Evolutionary conservation across 202 grass and related monocot species (phyloP), one percentile per base, ranked within the genome.

Genomic region (Setaria viridis): DNA sequence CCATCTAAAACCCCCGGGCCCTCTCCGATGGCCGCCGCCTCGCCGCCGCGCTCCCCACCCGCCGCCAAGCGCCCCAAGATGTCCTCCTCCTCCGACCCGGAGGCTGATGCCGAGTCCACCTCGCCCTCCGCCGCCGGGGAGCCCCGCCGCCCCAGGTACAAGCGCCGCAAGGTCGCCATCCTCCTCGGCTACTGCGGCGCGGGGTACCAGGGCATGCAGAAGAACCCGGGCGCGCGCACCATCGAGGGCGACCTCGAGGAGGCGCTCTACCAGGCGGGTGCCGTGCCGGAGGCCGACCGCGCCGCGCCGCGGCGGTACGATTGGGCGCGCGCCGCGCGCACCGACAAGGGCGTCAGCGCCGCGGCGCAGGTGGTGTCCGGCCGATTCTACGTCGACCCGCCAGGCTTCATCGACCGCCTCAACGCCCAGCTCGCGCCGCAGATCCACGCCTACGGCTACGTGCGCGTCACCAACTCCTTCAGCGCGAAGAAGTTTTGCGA

Each of bases 201-300:
- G 6, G 93, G 96, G 2, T 99, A 99, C 70, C 96, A 99, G 78
- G 96, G 96, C 14, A 99, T 99, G 96, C 96, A 99, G 86, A 99
- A 99, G 91, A 99, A 95, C 16, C 96, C 93, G 1, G 91, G 96
- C 39, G 96, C 96, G 19, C 92, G 89, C 80, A 99, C 93, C 82
- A 99, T 99, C 72, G 93, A 99, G 79, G 93, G 96, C 21, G 93
- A 99, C 83, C 82, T 99, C 56, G 93, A 99, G 88, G 96, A 99
- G 88, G 96, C 93, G 56, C 91, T 99, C 67, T 96, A 88, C 80
- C 90, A 70, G 67, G 91, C 96, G 37, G 91, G 88, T 47, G 96
- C 89, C 32, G 91, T 96, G 45, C 90, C 90, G 3, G 91, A 86
- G 16, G 79, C 79, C 5, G 96, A 99, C 68, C 90, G 91, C 73